phyloP scores from a whole-genome alignment of 2,329 filamentous ascomycete species.

The Fusarium proliferatum region DNA sequence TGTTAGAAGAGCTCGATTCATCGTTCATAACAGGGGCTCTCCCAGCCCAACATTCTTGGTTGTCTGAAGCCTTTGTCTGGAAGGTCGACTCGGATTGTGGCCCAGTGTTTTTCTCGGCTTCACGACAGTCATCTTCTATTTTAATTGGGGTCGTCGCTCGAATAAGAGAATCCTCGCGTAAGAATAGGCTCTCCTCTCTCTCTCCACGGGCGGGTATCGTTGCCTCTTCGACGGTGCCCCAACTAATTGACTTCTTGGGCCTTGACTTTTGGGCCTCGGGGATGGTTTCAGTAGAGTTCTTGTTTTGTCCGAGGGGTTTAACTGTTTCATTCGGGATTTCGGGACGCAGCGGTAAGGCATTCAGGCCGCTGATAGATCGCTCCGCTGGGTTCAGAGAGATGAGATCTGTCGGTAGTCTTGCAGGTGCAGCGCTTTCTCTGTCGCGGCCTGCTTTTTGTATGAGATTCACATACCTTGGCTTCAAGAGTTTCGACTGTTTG shows the following conservation, averaged over 20 bases:
- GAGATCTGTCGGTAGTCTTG: slow-evolving; percentile 47
- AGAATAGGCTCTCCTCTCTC: slow-evolving; percentile 40
- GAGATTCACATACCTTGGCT: slow-evolving; percentile 50
- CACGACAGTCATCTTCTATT: not conserved
- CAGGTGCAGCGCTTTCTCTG: slow-evolving; percentile 55
- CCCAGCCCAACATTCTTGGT: not conserved
- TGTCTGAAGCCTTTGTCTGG: not conserved
- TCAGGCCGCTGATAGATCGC: not conserved
- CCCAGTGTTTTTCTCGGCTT: not conserved
- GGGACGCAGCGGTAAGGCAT: not conserved
- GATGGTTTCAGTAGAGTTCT: not conserved
- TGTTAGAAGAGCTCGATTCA: not conserved
- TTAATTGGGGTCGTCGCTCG: not conserved
- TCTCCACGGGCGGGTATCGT: slow-evolving; percentile 44
- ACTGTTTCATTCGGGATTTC: not conserved
- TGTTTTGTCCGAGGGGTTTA: slow-evolving; percentile 21
- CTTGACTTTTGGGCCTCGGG: slow-evolving; percentile 12
- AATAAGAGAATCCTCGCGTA: slow-evolving; percentile 9
- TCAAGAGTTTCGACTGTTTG: slow-evolving; percentile 56
- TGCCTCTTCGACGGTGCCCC: slow-evolving; percentile 31
- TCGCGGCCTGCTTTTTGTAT: slow-evolving; percentile 57
- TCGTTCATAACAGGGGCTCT: not conserved
- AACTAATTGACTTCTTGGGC: slow-evolving; percentile 45
- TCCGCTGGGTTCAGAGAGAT: slow-evolving; percentile 48
- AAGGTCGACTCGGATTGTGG: not conserved